Conservation (phyloP, 257 asterid genomes). For the Haberlea rhodopensis region DNA sequence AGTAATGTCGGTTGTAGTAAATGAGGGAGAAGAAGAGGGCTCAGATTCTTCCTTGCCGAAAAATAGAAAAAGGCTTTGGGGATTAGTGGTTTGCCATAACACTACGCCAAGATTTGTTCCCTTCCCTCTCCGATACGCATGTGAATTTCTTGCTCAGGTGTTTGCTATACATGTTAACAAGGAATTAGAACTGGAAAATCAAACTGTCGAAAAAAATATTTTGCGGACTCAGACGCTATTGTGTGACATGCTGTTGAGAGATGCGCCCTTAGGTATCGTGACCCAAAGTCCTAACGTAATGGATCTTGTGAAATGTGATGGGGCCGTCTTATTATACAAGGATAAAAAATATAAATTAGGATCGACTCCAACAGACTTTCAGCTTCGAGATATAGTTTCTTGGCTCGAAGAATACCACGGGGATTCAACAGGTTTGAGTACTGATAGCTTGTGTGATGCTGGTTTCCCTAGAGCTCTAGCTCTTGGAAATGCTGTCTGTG, state of each 20-base stretch:
- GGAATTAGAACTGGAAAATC: constrained; percentile 77
- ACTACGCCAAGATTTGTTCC: constrained; percentile 92
- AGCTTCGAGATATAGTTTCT: constrained; percentile 68
- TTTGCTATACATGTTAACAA: constrained; percentile 88
- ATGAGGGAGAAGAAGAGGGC: constrained; percentile 73
- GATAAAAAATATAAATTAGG: constrained; percentile 54
- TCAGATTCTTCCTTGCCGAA: constrained; percentile 51
- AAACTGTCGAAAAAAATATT: constrained; percentile 80
- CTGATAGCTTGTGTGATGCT: constrained; percentile 85
- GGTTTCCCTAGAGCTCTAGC: constrained; percentile 89
- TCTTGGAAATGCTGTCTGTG: constrained; percentile 75
- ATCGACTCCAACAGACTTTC: constrained; percentile 60
- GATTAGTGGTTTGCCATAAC: constrained; percentile 91
- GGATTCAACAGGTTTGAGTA: constrained; percentile 90
- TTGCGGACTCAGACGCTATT: constrained; percentile 79
- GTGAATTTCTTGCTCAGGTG: constrained; percentile 93
- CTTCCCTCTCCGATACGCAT: constrained; percentile 90
- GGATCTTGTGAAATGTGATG: constrained; percentile 92
- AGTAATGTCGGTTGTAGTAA: constrained; percentile 89
- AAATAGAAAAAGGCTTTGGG: constrained; percentile 84
- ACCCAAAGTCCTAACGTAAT: constrained; percentile 82
- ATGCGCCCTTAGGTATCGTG: constrained; percentile 81
- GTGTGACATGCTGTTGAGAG: constrained; percentile 89
- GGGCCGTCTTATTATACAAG: constrained; percentile 65
- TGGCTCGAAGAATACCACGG: constrained; percentile 83